Percentiles rank a stretch among this genome's conserved stretches.
Conservation (phyloP, 208 protist species). For the Trypanosoma mega region DNA sequence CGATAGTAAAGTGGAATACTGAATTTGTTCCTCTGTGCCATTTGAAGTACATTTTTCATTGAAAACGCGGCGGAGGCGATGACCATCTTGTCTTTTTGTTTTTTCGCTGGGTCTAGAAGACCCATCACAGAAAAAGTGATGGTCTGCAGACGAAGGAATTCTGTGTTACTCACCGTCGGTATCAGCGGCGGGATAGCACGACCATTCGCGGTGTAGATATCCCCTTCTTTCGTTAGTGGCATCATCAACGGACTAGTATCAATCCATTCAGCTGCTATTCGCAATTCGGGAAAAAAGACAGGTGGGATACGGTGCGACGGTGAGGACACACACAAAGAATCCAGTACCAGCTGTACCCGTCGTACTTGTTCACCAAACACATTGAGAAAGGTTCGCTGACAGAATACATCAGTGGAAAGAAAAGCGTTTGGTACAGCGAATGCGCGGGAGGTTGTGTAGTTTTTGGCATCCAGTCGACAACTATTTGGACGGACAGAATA, state of each 20-base stretch:
- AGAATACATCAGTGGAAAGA: slow-evolving; percentile 63
- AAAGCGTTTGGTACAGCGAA: slow-evolving; percentile 53
- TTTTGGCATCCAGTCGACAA: slow-evolving; percentile 50
- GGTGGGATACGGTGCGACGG: slow-evolving; percentile 32
- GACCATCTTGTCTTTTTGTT: slow-evolving; percentile 25
- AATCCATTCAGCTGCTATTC: slow-evolving; percentile 45
- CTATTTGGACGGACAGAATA: slow-evolving; percentile 41
- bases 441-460: slow-evolving; percentile 63
- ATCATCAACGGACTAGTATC: slow-evolving; percentile 37
- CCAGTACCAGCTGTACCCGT: slow-evolving; percentile 52
- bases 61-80: slow-evolving; percentile 58
- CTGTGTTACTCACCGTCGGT: slow-evolving; percentile 46
- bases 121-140: slow-evolving; percentile 53
- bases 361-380: slow-evolving; percentile 53
- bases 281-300: slow-evolving; percentile 33
- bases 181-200: slow-evolving; percentile 31
- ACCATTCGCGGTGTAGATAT: slow-evolving; percentile 30
- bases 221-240: slow-evolving; percentile 19
- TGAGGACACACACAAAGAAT: slow-evolving; percentile 30
- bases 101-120: slow-evolving; percentile 21
- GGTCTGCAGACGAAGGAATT: slow-evolving; percentile 61
- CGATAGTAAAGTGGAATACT: slow-evolving; percentile 55
- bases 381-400: slow-evolving; percentile 55
- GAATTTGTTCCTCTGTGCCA: slow-evolving; percentile 39
- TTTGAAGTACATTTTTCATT: slow-evolving; percentile 43